A percentile compares a stretch with the other conserved stretches of the same genome.
Evolutionary conservation across 768 basidiomycete genomes (phyloP).

Genomic region (Glaciozyma martinii): DNA sequence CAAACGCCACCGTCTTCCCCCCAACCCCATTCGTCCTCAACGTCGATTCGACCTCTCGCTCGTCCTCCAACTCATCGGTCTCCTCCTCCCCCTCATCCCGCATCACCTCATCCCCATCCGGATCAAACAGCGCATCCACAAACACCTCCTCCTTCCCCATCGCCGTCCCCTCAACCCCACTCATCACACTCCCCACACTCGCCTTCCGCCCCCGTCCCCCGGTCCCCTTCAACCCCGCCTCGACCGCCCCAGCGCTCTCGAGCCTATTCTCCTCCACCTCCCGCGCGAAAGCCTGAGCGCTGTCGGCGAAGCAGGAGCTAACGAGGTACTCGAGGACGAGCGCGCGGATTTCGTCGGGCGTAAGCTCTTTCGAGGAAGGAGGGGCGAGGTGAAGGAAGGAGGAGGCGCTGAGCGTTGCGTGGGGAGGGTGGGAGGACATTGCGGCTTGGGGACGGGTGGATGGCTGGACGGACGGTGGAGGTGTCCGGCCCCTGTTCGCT

Average conservation of each 20-base stretch:
- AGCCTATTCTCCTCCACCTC: neutral
- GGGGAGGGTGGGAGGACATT: no score
- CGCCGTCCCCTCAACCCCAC: constrained; percentile 26
- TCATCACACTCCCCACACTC: constrained; percentile 6
- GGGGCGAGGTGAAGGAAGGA: constrained; percentile 8
- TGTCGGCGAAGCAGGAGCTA: constrained; percentile 7
- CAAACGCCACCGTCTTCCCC: constrained; percentile 7
- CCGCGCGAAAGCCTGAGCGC: constrained; percentile 22
- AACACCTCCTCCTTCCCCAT: neutral
- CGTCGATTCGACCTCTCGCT: neutral
- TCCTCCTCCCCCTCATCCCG: neutral
- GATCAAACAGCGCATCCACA: neutral
- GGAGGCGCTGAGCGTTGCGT: neutral
- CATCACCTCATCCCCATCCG: neutral
- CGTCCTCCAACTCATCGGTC: neutral
- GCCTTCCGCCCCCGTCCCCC: neutral
- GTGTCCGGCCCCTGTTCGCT: no score
- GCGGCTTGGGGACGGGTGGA: no score
- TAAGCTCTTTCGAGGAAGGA: neutral
- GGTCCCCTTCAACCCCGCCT: neutral
- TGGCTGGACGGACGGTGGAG: no score
- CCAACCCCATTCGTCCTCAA: neutral
- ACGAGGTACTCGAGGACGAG: constrained; percentile 28
- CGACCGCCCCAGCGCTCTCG: neutral
- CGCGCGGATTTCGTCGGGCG: constrained; percentile 4